Evolutionary conservation across 345 rosid genomes (phyloP), one percentile per base, ranked within the genome.

Genomic region (Gossypium bickii): DNA sequence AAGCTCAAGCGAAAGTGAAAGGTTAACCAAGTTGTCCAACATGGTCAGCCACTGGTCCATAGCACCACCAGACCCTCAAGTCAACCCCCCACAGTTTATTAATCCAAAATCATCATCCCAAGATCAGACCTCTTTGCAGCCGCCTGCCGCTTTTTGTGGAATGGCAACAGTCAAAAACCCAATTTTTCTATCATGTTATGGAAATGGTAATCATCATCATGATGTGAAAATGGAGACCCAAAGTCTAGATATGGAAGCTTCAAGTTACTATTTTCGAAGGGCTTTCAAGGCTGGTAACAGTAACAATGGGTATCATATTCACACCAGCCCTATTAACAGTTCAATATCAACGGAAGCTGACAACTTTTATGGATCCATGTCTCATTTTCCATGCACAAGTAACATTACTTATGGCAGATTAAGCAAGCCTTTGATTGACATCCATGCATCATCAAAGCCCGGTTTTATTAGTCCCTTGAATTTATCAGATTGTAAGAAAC

Each of bases 1-100:
- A 15, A 70, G 56, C 78, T 73, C 64, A 45, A 49, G 74, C 0
- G 84, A 82, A 63, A 57, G 65, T 24, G 86, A 72, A 74, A 80
- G 91, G 71, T 51, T 87, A 16, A 83, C 82, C 70, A 89, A 83
- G 83, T 60, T 84, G 27, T 80, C 88, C 17, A 87, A 83, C 73
- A 80, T 84, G 56, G 92, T 87, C 69, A 83, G 82, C 78, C 86
- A 88, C 81, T 91, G 92, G 93, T 86, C 91, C 0, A 88, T 91
- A 60, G 93, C 92, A 2, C 93, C 92, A 7, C 92, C 93, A 0
- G 84, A 85, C 77, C 80, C 84, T 2, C 85, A 88, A 76, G 74
- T 84, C 67, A 70, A 73, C 29, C 59, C 45, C 72, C 45, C 62
- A 57, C 62, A 51, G 5, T 69, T 48, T 9, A 79, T 49, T 17